Percentiles rank a stretch among this genome's conserved stretches.
These are phyloP conservation scores for Peronospora destructor DNA, from an alignment of 352 stramenopile species.

Conservation along the genomic window DNA sequence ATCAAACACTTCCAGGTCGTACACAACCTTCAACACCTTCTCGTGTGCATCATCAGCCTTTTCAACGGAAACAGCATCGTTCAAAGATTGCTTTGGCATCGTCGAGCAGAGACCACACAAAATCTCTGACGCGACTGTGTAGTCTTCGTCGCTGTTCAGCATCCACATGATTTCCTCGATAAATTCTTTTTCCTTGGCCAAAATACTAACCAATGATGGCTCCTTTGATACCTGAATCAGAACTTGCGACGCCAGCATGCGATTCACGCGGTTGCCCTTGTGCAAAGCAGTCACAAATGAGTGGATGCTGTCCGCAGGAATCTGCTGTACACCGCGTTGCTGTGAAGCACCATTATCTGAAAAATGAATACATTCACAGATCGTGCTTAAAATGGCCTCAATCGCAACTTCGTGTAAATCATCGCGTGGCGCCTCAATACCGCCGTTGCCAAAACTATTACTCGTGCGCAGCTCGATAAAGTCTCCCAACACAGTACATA, in stretches of 20 bases:
- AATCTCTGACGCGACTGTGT: conserved; percentile 65
- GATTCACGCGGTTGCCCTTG: conserved; percentile 48
- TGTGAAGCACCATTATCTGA: conserved; percentile 32
- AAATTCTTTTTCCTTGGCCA: conserved; percentile 50
- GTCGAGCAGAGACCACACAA: conserved; percentile 60
- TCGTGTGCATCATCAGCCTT: conserved; percentile 27
- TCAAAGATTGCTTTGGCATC: conserved; percentile 22
- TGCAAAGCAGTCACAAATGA: conserved; percentile 63
- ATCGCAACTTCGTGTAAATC: conserved; percentile 62
- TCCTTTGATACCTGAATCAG: conserved; percentile 60
- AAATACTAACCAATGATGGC: conserved; percentile 42
- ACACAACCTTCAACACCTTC: conserved; percentile 46
- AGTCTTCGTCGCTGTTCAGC: conserved; percentile 66
- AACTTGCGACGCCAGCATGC: conserved; percentile 68
- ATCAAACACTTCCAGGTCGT: conserved; percentile 57
- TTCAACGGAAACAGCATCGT: conserved; percentile 10
- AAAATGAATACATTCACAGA: conserved; percentile 70
- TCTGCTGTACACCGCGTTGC: conserved; percentile 40
- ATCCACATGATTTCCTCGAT: conserved; percentile 69
- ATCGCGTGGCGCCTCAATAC: conserved; percentile 24
- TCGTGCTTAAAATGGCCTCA: conserved; percentile 65
- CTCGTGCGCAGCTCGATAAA: conserved; percentile 43
- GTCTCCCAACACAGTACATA: conserved; percentile 49
- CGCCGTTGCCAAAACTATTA: conserved; percentile 21
- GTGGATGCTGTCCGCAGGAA: conserved; percentile 44